Evolutionary conservation across 768 basidiomycete genomes (phyloP), one percentile per base, ranked within the genome.

Genomic region (Obba rivulosa): DNA sequence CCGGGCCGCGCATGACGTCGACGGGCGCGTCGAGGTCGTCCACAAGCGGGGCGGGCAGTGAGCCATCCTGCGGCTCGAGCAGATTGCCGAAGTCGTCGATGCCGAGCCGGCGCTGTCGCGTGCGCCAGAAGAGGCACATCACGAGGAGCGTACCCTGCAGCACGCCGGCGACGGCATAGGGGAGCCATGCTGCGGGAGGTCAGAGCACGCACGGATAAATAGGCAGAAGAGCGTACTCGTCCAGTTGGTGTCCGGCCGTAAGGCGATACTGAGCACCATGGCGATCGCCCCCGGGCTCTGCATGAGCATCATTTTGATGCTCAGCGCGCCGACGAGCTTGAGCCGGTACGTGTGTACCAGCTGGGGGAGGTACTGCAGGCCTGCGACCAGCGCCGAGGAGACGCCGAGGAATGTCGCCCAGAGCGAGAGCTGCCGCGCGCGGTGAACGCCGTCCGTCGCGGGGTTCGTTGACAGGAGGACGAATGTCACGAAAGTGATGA

Each of bases 291-390:
- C 94, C 3, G 93, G 93, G 11, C 81, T 91, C 66, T 98, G 95
- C 14, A 99, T 89, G 41, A 80, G 69, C 95, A 99, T 97, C 82
- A 92, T 97, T 1, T 87, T 86, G 48, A 99, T 88, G 60, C 91
- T 93, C 14, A 98, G 72, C 0, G 92, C 92, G 2, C 95, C 95
- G 8, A 98, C 93, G 11, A 95, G 77, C 59, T 83, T 86, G 24
- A 77, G 66, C 4, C 69, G 70, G 57, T 85, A 96, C 1, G 94
- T 98, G 51, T 85, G 81, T 11, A 78, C 55, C 21, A 99, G 72
- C 64, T 96, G 94, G 0, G 95, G 94, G 0, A 83, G 76, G 52
- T 97, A 99, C 65, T 99, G 94, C 4, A 87, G 68, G 3, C 80
- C 79, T 1, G 92, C 87, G 4, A 96, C 77, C 1, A 83, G 34